phyloP scores from a whole-genome alignment of 2,329 filamentous ascomycete genomes.

The Diaporthe ilicicola region DNA sequence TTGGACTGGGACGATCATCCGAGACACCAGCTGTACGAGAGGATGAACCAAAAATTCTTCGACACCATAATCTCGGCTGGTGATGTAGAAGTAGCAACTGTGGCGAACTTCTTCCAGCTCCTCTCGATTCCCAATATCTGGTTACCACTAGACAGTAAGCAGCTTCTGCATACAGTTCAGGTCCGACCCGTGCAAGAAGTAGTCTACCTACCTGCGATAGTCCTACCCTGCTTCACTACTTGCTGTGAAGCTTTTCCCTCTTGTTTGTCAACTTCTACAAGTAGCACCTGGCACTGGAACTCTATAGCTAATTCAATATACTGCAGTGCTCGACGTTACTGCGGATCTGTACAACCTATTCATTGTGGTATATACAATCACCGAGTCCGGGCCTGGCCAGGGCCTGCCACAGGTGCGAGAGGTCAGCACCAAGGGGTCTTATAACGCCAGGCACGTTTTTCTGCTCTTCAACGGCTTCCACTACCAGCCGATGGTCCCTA shows the following conservation, averaged over 20 bases:
- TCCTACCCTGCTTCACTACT: too few species aligned
- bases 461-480: constrained; percentile 40
- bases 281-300: too few species aligned
- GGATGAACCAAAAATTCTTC: constrained; percentile 39
- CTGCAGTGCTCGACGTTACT: constrained; percentile 40
- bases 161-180: too few species aligned
- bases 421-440: constrained; percentile 41
- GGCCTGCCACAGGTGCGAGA: constrained; percentile 36
- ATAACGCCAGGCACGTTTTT: constrained; percentile 46
- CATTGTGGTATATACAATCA: constrained; percentile 43
- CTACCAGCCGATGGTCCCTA: constrained; percentile 45
- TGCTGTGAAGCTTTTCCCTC: too few species aligned
- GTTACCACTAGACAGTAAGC: constrained; percentile 37
- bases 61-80: neutral
- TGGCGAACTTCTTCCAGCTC: constrained; percentile 43
- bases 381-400: neutral
- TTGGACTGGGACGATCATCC: constrained; percentile 39
- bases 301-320: too few species aligned
- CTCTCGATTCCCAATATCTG: constrained; percentile 43
- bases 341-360: constrained; percentile 46
- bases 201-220: too few species aligned
- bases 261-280: too few species aligned
- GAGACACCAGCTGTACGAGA: constrained; percentile 38
- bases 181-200: too few species aligned
- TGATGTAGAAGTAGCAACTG: neutral